Percentiles rank a stretch among this genome's conserved stretches.
Conservation (phyloP, 1,139 yeast genomes). For the Nakaseomyces nivariensis region DNA sequence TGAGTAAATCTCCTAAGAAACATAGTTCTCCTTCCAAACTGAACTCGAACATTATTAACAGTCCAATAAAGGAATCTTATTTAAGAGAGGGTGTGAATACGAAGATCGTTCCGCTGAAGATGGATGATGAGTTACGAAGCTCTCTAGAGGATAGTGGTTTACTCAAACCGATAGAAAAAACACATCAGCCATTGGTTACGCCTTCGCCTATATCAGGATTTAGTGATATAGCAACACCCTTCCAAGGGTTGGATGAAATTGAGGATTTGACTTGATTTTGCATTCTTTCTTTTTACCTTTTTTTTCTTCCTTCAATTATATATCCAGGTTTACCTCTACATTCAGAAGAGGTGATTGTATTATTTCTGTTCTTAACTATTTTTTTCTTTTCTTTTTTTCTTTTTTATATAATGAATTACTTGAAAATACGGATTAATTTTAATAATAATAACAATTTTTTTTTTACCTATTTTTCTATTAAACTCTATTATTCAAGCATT, state of each 20-base stretch:
- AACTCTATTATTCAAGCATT: too few relatives aligned
- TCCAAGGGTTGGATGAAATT: not conserved
- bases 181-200: not conserved
- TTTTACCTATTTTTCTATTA: too few relatives aligned
- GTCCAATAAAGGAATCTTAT: slow-evolving; percentile 3
- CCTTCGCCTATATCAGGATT: not conserved
- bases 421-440: too few relatives aligned
- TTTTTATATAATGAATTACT: too few relatives aligned
- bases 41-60: not conserved
- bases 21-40: not conserved
- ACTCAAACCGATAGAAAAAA: not conserved
- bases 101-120: slow-evolving; percentile 8
- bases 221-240: not conserved
- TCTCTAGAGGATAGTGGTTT: slow-evolving; percentile 11
- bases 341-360: not conserved
- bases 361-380: not conserved
- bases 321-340: not conserved
- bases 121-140: slow-evolving; percentile 17
- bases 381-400: not conserved
- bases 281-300: not conserved
- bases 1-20: not conserved
- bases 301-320: not conserved
- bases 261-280: not conserved
- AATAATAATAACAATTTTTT: too few relatives aligned
- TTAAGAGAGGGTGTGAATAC: not conserved